Evolutionary conservation across 202 grass and related monocot genomes (phyloP).

Genomic region (Schoenoplectus tabernaemontani): DNA sequence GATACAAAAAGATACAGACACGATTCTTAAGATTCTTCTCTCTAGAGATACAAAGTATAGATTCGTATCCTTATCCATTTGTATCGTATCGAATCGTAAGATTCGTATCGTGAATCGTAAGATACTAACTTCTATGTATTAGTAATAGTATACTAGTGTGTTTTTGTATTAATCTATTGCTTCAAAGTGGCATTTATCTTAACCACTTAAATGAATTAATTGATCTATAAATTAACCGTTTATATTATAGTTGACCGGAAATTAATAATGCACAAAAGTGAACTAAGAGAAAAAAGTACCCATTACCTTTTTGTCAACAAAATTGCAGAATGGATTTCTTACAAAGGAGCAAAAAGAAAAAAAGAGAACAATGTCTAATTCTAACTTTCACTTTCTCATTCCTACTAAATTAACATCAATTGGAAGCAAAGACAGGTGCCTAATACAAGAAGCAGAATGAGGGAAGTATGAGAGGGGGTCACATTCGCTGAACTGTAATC

Average conservation of each 20-base stretch:
- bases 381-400: not conserved
- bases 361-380: slow-evolving; percentile 8
- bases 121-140: no score
- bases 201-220: no score
- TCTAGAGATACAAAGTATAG: no score
- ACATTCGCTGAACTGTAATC: slow-evolving; percentile 2
- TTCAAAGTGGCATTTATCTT: no score
- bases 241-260: not conserved
- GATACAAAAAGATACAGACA: no score
- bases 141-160: not conserved
- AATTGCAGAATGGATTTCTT: slow-evolving; percentile 17
- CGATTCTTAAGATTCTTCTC: no score
- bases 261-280: not conserved
- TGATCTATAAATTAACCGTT: no score
- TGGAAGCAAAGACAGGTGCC: slow-evolving; percentile 2
- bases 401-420: not conserved
- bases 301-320: slow-evolving; percentile 4
- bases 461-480: not conserved
- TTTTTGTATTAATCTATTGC: not conserved
- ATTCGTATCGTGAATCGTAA: no score
- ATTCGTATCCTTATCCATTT: no score
- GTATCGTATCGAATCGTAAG: no score
- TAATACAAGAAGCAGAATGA: not conserved
- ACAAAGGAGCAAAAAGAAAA: slow-evolving; percentile 6
- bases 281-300: not conserved